phyloP scores from a whole-genome alignment of 164 flowering plant genomes.

The Chimonanthus salicifolius region DNA sequence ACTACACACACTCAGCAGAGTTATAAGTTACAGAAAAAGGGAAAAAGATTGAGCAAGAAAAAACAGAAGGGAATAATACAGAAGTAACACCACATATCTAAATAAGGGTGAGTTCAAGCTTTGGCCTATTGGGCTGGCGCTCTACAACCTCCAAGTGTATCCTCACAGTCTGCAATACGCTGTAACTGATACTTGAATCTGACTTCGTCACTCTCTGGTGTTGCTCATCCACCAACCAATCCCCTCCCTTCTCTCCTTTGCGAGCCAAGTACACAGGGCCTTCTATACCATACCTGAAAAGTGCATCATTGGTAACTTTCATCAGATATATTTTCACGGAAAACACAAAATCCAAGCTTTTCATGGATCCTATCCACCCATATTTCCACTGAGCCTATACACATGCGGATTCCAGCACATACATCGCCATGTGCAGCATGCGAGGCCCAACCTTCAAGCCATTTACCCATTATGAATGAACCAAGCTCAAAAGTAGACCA shows the following conservation, averaged over 20 bases:
- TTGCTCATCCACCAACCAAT: conserved; percentile 82
- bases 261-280: conserved; percentile 73
- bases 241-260: conserved; percentile 59
- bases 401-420: neutral
- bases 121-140: conserved; percentile 89
- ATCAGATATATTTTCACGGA: neutral
- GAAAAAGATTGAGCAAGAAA: too few relatives aligned
- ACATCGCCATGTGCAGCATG: neutral
- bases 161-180: conserved; percentile 56
- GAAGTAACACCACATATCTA: conserved; percentile 11
- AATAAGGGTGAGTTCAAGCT: conserved; percentile 73
- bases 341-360: neutral
- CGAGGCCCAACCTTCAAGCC: neutral
- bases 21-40: too few relatives aligned
- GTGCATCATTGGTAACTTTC: too few relatives aligned
- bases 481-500: neutral
- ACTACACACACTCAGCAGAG: too few relatives aligned
- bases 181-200: conserved; percentile 56
- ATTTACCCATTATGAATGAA: neutral
- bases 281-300: conserved; percentile 80
- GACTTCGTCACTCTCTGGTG: conserved; percentile 73
- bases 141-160: conserved; percentile 94
- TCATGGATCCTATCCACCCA: neutral
- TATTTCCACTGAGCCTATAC: neutral
- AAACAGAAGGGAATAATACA: neutral